Base-by-base conservation (phyloP, 768 basidiomycete genomes). In the Auriculariales sp. region DNA sequence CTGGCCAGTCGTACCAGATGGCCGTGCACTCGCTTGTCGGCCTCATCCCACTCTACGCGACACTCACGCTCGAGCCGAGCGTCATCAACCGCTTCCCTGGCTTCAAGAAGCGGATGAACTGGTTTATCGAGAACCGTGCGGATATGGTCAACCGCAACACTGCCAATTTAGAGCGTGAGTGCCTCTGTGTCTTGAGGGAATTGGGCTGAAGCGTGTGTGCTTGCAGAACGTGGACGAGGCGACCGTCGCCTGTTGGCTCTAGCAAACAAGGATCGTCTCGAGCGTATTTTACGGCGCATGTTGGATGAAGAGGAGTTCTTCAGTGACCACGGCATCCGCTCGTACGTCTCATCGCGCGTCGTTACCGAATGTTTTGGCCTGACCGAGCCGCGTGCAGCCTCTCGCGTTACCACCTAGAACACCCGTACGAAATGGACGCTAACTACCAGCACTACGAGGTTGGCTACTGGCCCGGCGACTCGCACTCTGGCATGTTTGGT, bases 31-130 rank as follows among this genome's bases (percentile, higher is more conserved):
- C 85, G 60, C 78, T 99, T 53, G 94, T 99, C 52, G 94, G 95
- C n/a, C 75, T 99, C 51, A 97, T 99, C 53, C 95, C 95, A 1
- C 74, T 98, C 17, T 98, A 94, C 62, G 95, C 84, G 6, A 97
- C 93, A 0, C 71, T 97, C 22, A 92, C 94, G 2, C 72, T 99
- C 31, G 95, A 98, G 61, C 93, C 95, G 2, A 68, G 79, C 4
- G 78, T 82, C 25, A 74, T 99, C 57, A 89, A 90, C 59, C 78
- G 85, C 27, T 87, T 98, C 70, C 92, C 93, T 6, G 92, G 95
- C 1, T 99, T 99, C 75, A 97, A 90, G 71, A 98, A 97, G 68
- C 78, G 95, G 32, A 78, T 99, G 78, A 90, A 99, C 53, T 98
- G 95, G 95, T 99, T 98, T 69, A 78, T 97, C 48, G 80, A 95